Conservation (phyloP, 177 flowering plant species). For the Tripterygium wilfordii region DNA sequence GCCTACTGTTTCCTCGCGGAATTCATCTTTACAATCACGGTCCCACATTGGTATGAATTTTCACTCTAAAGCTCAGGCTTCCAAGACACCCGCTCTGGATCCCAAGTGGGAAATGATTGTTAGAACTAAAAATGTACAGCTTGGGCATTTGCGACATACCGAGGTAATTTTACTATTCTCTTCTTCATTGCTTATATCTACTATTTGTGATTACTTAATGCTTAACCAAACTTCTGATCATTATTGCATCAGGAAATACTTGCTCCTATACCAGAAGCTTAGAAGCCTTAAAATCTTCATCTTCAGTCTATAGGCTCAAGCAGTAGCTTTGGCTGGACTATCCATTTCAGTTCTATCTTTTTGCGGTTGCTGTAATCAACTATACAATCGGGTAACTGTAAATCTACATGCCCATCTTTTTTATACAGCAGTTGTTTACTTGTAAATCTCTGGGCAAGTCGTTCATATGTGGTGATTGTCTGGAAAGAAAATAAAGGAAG, state of each 20-base stretch:
- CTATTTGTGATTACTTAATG: not conserved
- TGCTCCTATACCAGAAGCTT: constrained; percentile 11
- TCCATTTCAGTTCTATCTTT: not conserved
- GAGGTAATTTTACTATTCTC: constrained; percentile 20
- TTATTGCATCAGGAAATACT: constrained; percentile 27
- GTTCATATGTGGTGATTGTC: not conserved
- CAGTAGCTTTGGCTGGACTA: not conserved
- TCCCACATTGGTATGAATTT: constrained; percentile 9
- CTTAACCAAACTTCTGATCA: not conserved
- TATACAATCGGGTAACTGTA: not conserved
- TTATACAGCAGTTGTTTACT: not conserved
- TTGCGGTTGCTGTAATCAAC: not conserved
- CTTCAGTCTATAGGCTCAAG: not conserved
- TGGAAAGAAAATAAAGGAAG: not conserved
- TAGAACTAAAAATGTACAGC: constrained; percentile 17
- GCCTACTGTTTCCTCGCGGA: constrained; percentile 25
- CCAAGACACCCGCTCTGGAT: constrained; percentile 12
- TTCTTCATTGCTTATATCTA: not conserved
- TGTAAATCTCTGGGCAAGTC: not conserved
- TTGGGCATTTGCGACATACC: constrained; percentile 22
- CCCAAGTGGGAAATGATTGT: constrained; percentile 31
- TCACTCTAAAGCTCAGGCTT: constrained; percentile 2
- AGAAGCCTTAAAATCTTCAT: not conserved
- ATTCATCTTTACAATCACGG: constrained; percentile 10
- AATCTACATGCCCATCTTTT: not conserved